Evolutionary conservation across 2,329 filamentous ascomycete genomes (phyloP).

Genomic region (Penicillium sp.): DNA sequence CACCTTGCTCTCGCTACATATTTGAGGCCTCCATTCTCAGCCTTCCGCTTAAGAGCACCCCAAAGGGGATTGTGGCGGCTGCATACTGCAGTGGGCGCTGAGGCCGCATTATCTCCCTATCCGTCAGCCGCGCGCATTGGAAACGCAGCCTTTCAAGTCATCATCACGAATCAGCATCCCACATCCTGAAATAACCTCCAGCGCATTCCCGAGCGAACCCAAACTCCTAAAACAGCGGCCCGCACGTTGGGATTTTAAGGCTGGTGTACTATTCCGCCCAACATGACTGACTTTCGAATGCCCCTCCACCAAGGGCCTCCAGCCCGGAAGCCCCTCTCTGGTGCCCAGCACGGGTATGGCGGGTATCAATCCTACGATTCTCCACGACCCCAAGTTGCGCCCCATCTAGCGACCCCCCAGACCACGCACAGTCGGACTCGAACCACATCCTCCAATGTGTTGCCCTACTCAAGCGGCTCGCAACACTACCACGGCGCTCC

Average conservation of each 20-base stretch:
- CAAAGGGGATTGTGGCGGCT: constrained; percentile 9
- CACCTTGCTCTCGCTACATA: not conserved
- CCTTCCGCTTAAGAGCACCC: not conserved
- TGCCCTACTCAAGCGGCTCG: constrained; percentile 29
- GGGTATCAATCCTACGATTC: constrained; percentile 30
- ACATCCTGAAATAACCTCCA: not conserved
- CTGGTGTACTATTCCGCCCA: constrained; percentile 28
- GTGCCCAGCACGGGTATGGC: constrained; percentile 24
- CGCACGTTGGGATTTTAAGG: constrained; percentile 23
- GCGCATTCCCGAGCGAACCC: constrained; percentile 4
- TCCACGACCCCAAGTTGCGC: constrained; percentile 24
- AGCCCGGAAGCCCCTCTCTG: constrained; percentile 30
- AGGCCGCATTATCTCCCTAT: constrained; percentile 18
- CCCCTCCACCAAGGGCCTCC: constrained; percentile 36
- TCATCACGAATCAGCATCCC: not conserved
- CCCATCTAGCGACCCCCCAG: constrained; percentile 27
- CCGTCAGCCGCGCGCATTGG: constrained; percentile 23
- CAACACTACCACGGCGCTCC: constrained; percentile 28
- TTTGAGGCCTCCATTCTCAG: constrained; percentile 2
- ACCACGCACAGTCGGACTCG: constrained; percentile 38
- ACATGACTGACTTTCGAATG: constrained; percentile 40
- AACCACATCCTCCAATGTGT: constrained; percentile 39
- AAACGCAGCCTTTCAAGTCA: constrained; percentile 5
- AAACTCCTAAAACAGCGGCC: not conserved
- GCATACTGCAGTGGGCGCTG: constrained; percentile 17